phyloP scores from a whole-genome alignment of 176 grass and related monocot species.

The Carex parvula region DNA sequence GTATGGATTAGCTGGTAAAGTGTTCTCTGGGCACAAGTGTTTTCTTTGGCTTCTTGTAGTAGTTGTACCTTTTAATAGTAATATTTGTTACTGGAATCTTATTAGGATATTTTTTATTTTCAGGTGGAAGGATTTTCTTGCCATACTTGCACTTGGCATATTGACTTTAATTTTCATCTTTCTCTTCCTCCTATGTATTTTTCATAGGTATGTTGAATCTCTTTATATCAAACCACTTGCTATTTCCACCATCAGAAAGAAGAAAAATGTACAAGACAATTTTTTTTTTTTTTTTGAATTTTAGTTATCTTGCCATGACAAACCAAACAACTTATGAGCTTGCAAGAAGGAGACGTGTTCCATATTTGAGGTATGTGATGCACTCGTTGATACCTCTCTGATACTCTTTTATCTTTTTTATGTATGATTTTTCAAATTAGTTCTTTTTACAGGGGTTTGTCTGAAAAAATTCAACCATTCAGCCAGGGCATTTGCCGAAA shows the following conservation, averaged over 20 bases:
- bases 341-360: slow-evolving; percentile 69
- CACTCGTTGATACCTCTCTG: neutral
- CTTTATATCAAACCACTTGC: slow-evolving; percentile 6
- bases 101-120: slow-evolving; percentile 24
- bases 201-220: slow-evolving; percentile 64
- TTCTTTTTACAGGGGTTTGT: slow-evolving; percentile 49
- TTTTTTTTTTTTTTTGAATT: neutral
- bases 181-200: slow-evolving; percentile 53
- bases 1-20: slow-evolving; percentile 5
- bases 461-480: slow-evolving; percentile 84
- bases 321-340: slow-evolving; percentile 98
- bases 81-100: neutral
- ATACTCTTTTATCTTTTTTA: neutral
- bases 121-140: slow-evolving; percentile 96
- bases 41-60: slow-evolving; percentile 16
- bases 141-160: slow-evolving; percentile 52
- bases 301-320: slow-evolving; percentile 86
- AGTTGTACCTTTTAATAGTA: neutral
- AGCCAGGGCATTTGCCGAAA: slow-evolving; percentile 78
- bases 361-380: slow-evolving; percentile 68
- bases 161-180: slow-evolving; percentile 87
- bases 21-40: slow-evolving; percentile 13
- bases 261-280: neutral
- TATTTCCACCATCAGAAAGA: slow-evolving; percentile 17
- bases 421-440: slow-evolving; percentile 22